Base-by-base conservation (phyloP, 345 rosid genomes). In the Corymbia maculata region DNA sequence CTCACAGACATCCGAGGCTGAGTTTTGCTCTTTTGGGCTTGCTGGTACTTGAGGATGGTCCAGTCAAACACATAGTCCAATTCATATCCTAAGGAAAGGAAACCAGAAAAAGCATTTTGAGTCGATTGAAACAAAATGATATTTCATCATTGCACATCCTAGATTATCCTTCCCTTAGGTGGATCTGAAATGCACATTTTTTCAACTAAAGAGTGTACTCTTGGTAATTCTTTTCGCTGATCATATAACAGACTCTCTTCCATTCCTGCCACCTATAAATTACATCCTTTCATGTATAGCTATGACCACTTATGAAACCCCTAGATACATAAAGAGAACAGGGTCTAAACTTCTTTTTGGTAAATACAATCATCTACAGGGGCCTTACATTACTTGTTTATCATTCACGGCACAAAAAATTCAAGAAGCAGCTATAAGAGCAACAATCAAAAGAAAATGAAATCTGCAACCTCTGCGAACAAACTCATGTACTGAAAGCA, bases 41-140 rank as follows among this genome's bases (percentile, higher is more conserved):
- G 95, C 92, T 97, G 98, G 92, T 96, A 94, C 96, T 98, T 97
- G 61, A 97, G 94, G 88, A 97, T 94, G 28, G 99, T 96, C 99
- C 99, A 98, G 92, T 98, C 99, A 94, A 95, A 98, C 57, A 96
- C 92, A 90, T 92, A 94, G 92, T 98, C 98, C 88, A 95, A 93
- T 86, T 95, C 96, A 92, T 93, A 96, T 85, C 98, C 99, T 98
- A 93, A 87, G 84, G 91, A 50, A 15, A 51, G 21, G n/a, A 79
- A 80, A 36, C 42, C 49, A 42, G 52, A 88, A 28, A 53, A 68
- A 88, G 12, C 32, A 87, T 87, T 80, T 42, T 75, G 84, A 42
- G 84, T 17, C 84, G 9, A 75, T 36, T 10, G 42, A 75, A 52
- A 36, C 82, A 32, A 32, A 10, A 51, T 32, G n/a, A 85, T 30